Conservation (phyloP, 2,329 filamentous ascomycete genomes). For the Penicillium freii region DNA sequence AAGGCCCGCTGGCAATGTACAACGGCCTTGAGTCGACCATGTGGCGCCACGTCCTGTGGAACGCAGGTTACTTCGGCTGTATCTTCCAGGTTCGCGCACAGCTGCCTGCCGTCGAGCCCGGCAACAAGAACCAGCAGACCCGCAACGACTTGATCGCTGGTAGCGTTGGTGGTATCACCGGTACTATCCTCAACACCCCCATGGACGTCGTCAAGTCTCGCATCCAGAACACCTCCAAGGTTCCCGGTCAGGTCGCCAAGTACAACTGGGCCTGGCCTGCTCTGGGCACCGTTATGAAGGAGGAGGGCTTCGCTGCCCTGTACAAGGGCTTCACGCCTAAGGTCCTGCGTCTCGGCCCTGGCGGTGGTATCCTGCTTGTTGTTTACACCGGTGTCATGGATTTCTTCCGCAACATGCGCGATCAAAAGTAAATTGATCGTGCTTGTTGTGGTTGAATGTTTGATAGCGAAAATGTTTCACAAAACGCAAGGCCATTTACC, state of each 20-base stretch:
- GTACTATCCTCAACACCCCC: conserved; percentile 91
- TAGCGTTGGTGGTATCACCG: conserved; percentile 80
- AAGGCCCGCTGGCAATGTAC: conserved; percentile 86
- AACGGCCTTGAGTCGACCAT: conserved; percentile 95
- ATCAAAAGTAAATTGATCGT: conserved; percentile 28
- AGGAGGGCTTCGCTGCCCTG: conserved; percentile 86
- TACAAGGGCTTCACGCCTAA: conserved; percentile 99
- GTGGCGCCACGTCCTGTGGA: conserved; percentile 95
- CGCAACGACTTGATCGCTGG: conserved; percentile 85
- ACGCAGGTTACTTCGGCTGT: conserved; percentile 94
- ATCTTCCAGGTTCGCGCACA: conserved; percentile 94
- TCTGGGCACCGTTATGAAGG: conserved; percentile 79
- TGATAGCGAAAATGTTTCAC: conserved; percentile 9
- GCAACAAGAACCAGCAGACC: conserved; percentile 75
- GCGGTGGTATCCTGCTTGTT: conserved; percentile 58
- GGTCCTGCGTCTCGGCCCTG: conserved; percentile 74
- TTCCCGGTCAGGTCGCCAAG: conserved; percentile 79
- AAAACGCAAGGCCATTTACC: conserved; percentile 5
- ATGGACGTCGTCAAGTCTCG: conserved; percentile 98
- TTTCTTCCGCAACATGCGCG: conserved; percentile 75
- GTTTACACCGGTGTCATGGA: conserved; percentile 59
- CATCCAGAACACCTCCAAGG: conserved; percentile 88
- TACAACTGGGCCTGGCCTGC: conserved; percentile 99
- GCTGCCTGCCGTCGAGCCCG: conserved; percentile 68
- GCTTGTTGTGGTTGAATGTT: conserved; percentile 5